Percentiles rank a stretch among this genome's conserved stretches.
phyloP scores from a whole-genome alignment of 2,329 filamentous ascomycete genomes.

The Diaporthe sp. region DNA sequence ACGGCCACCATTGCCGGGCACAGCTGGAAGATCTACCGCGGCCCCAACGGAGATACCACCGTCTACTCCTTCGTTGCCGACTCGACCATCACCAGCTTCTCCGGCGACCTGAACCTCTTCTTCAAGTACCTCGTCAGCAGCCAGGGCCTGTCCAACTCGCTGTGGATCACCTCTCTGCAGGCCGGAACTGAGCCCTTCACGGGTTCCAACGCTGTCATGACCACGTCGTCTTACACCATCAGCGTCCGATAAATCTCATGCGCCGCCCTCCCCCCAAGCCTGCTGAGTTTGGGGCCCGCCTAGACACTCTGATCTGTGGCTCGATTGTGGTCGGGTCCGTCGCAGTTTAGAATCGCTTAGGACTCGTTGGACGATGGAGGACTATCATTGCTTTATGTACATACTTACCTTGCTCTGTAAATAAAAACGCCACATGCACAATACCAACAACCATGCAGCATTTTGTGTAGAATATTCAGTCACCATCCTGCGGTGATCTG shows the following conservation, averaged over 20 bases:
- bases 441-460: too few relatives aligned
- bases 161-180: constrained; percentile 67
- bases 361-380: too few relatives aligned
- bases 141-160: constrained; percentile 60
- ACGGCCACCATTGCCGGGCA: constrained; percentile 66
- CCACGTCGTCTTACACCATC: constrained; percentile 40
- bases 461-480: background rate
- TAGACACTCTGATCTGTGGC: background rate
- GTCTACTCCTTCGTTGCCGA: constrained; percentile 68
- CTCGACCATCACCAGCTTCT: constrained; percentile 63
- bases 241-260: background rate
- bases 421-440: background rate
- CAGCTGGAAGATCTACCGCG: constrained; percentile 70
- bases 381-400: background rate
- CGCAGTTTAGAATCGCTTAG: background rate
- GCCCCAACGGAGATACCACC: constrained; percentile 68
- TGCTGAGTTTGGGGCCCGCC: too few relatives aligned
- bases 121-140: constrained; percentile 65
- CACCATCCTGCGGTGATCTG: background rate
- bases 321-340: background rate
- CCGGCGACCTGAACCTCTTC: constrained; percentile 70
- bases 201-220: constrained; percentile 54
- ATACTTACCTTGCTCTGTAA: background rate
- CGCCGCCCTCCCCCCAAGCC: background rate
- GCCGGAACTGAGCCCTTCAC: constrained; percentile 70